Evolutionary conservation across 1,284 basidiomycete genomes (phyloP).

Genomic region (Tylopilus orsonianus): DNA sequence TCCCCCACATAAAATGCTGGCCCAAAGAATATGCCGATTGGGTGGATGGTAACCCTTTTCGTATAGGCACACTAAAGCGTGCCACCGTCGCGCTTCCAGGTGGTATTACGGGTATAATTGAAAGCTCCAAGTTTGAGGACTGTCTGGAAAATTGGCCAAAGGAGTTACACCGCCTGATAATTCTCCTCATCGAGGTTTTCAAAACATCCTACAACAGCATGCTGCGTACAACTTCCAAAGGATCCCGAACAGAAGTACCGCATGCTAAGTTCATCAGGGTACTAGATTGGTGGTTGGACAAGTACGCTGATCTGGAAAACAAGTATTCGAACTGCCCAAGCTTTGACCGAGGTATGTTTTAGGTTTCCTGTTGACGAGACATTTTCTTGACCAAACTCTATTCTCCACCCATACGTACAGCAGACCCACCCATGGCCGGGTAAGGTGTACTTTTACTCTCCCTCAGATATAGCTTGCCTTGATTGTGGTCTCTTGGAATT

Average conservation of each 20-base stretch:
- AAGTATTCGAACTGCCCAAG: background rate
- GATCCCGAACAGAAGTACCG: background rate
- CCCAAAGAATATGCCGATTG: slow-evolving; percentile 1
- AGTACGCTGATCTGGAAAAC: background rate
- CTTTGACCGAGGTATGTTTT: background rate
- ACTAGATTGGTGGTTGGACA: background rate
- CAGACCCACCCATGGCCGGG: too few relatives aligned
- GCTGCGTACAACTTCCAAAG: background rate
- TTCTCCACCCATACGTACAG: too few relatives aligned
- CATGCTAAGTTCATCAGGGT: background rate
- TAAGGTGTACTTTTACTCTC: too few relatives aligned
- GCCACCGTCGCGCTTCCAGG: background rate
- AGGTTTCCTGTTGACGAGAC: too few relatives aligned
- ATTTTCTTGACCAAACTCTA: too few relatives aligned
- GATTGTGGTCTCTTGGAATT: too few relatives aligned
- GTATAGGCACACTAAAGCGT: background rate
- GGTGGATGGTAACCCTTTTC: background rate
- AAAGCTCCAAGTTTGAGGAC: background rate
- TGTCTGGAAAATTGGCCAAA: slow-evolving; percentile 7
- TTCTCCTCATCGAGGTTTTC: background rate
- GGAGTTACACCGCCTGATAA: background rate
- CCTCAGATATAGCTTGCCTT: too few relatives aligned
- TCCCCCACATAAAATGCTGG: background rate
- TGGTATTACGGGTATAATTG: background rate
- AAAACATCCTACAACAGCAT: background rate